phyloP scores from a whole-genome alignment of 1,139 yeast species.

The Nadsonia commutata region DNA sequence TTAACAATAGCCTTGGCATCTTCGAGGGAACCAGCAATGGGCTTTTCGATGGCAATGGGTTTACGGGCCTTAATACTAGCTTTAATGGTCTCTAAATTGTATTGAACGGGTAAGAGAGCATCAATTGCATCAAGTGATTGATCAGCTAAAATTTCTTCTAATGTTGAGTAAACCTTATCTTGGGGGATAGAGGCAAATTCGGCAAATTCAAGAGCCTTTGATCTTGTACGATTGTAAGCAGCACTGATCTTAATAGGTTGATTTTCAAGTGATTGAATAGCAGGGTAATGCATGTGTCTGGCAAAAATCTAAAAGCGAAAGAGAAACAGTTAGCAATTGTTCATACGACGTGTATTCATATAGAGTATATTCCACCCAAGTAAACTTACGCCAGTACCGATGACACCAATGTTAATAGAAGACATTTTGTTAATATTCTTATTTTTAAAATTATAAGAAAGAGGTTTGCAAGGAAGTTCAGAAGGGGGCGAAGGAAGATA shows the following conservation, averaged over 20 bases:
- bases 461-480: no score
- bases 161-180: slow-evolving; percentile 42
- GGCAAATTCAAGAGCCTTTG: slow-evolving; percentile 73
- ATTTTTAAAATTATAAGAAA: neutral
- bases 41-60: slow-evolving; percentile 76
- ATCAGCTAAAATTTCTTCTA: slow-evolving; percentile 54
- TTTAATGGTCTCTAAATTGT: slow-evolving; percentile 50
- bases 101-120: slow-evolving; percentile 75
- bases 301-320: slow-evolving; percentile 47
- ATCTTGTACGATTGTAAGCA: slow-evolving; percentile 66
- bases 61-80: slow-evolving; percentile 53
- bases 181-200: slow-evolving; percentile 37
- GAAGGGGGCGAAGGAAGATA: neutral
- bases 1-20: slow-evolving; percentile 72
- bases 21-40: slow-evolving; percentile 69
- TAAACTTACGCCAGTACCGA: neutral
- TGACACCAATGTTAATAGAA: neutral
- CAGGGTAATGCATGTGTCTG: slow-evolving; percentile 65
- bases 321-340: no score
- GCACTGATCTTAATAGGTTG: slow-evolving; percentile 29
- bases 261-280: slow-evolving; percentile 34
- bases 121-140: slow-evolving; percentile 59
- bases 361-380: no score
- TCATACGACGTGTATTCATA: no score
- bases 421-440: neutral